These are phyloP conservation scores for Kondoa malvinella DNA, from an alignment of 768 basidiomycete genomes.

Conservation along the genomic window DNA sequence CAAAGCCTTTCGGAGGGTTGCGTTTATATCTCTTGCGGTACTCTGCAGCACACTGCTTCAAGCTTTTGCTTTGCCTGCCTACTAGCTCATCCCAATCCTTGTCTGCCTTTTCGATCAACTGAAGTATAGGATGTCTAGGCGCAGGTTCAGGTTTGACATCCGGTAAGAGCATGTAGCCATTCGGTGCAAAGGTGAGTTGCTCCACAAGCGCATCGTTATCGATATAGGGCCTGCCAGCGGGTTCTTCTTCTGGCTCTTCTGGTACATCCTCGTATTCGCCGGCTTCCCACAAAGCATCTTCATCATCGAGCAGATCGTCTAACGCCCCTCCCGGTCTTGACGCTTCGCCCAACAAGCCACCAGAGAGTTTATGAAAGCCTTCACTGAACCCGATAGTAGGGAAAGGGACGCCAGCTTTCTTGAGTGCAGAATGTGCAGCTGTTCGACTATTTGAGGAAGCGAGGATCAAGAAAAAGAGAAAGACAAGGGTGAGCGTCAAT, in stretches of 20 bases:
- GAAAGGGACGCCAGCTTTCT: background rate
- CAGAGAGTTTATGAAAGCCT: background rate
- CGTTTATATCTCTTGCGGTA: constrained; percentile 62
- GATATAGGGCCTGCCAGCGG: background rate
- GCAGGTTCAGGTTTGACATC: constrained; percentile 11
- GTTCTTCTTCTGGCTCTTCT: too few relatives aligned
- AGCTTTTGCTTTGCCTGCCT: constrained; percentile 56
- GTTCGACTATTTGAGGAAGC: background rate
- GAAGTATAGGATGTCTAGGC: constrained; percentile 59
- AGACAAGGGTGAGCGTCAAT: background rate
- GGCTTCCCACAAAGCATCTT: too few relatives aligned
- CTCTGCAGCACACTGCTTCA: constrained; percentile 60
- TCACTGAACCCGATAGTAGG: background rate
- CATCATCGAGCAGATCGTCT: background rate
- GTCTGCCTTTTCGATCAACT: constrained; percentile 69
- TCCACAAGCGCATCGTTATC: constrained; percentile 8
- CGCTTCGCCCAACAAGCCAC: background rate
- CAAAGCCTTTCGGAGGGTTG: constrained; percentile 76
- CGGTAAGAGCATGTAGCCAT: constrained; percentile 24
- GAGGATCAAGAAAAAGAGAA: background rate
- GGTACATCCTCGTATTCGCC: too few relatives aligned
- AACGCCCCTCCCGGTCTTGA: background rate
- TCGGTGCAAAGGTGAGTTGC: constrained; percentile 17
- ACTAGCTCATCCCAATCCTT: constrained; percentile 50
- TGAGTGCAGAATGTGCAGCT: background rate